Evolutionary conservation across 345 rosid species (phyloP).

Genomic region (Microcos paniculata): DNA sequence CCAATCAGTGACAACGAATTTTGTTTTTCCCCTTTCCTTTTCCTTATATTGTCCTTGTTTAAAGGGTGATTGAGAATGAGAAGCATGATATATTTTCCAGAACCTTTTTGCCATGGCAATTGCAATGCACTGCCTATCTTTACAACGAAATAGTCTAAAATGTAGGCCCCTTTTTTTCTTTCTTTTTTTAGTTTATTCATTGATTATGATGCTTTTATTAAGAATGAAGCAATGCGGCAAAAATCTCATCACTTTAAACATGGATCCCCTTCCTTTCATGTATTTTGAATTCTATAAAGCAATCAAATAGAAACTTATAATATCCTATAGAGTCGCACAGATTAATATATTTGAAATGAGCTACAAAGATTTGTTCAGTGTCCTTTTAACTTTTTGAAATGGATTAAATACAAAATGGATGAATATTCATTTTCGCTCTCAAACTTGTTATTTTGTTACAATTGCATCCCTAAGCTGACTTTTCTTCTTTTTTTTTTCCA

Average conservation of each 20-base stretch:
- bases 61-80: constrained; percentile 6
- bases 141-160: constrained; percentile 18
- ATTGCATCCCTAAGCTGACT: too few species aligned
- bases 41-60: background rate
- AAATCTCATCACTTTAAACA: background rate
- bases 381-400: too few species aligned
- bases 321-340: too few species aligned
- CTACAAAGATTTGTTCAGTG: too few species aligned
- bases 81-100: constrained; percentile 8
- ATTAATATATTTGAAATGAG: too few species aligned
- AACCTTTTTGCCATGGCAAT: constrained; percentile 4
- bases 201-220: background rate
- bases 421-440: too few species aligned
- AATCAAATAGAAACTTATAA: too few species aligned
- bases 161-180: constrained; percentile 19
- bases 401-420: too few species aligned
- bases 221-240: background rate
- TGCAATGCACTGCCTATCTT: constrained; percentile 25
- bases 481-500: too few species aligned
- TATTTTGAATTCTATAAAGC: background rate
- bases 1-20: background rate
- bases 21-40: background rate
- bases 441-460: too few species aligned
- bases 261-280: background rate
- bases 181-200: background rate